Base-by-base conservation (phyloP, 2,329 filamentous ascomycete genomes). In the Fusarium mundagurra region DNA sequence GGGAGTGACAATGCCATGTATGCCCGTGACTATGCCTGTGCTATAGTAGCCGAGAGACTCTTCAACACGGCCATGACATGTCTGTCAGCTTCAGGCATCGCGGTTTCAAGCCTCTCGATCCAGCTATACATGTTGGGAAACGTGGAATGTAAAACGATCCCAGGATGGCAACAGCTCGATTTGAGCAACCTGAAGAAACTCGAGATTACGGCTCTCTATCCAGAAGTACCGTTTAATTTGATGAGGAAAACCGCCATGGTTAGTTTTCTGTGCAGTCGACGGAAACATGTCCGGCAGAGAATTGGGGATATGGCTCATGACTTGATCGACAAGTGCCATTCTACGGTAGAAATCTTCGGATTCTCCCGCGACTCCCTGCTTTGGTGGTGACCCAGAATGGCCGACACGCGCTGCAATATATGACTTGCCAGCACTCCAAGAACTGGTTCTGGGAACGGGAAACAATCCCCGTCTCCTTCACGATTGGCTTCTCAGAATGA, bases 371-470 rank as follows among this genome's bases (percentile, higher is more conserved):
- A 39, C 20, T 22, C 4, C 38, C 38, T 3, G 17, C 31, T 5
- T 36, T 22, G 7, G 7, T n/a, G 39, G 8, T 44, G 9, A 5
- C 36, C 4, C 17, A 18, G 9, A 18, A 17, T 18, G 43, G 43
- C 43, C n/a, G 17, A 44, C 43, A 18, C 43, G 43, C 16, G n/a
- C 43, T 24, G 43, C n/a, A 24, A 44, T 17, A 44, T 8, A 44
- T 17, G 43, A 44, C 11, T 24, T 24, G 43, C 43, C 43, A 18
- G 43, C 17, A 12, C 43, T 44, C 1, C n/a, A 6, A 24, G n/a
- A 24, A 0, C 11, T 44, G 10, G 6, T 0, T 4, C n/a, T 24
- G 6, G n/a, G n/a, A 18, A 24, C 17, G 1, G 0, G 7, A 10
- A 24, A 0, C n/a, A 1, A 18, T 12, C n/a, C 43, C 17, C n/a